These are phyloP conservation scores for Colletotrichum sp. DNA, from an alignment of 2,329 filamentous ascomycete species.

Conservation along the genomic window DNA sequence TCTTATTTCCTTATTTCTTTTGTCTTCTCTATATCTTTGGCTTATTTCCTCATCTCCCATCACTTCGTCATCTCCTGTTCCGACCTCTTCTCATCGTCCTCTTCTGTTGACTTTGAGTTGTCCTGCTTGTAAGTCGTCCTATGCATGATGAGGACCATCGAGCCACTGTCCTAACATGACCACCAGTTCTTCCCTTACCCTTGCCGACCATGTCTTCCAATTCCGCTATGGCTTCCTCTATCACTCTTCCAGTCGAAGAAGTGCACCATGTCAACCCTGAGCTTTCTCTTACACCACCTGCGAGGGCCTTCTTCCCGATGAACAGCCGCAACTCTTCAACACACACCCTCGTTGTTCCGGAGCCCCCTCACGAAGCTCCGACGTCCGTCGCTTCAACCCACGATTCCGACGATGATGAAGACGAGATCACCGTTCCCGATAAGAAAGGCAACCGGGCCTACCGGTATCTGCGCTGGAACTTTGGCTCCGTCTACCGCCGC, in stretches of 20 bases:
- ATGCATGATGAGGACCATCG: neutral
- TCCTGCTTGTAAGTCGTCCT: neutral
- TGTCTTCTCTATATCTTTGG: neutral
- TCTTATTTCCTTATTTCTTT: neutral
- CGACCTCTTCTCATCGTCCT: neutral
- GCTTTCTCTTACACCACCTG: neutral
- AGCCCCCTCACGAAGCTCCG: neutral
- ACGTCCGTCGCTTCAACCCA: neutral
- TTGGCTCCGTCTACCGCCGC: conserved; percentile 60
- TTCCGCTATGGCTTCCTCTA: neutral
- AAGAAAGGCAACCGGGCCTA: conserved; percentile 44
- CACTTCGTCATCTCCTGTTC: neutral
- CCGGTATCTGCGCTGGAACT: conserved; percentile 45
- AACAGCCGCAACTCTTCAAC: conserved; percentile 10
- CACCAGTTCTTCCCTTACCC: neutral
- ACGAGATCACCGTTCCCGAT: conserved; percentile 35
- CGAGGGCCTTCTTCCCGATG: neutral
- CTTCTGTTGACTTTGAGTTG: neutral
- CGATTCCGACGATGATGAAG: conserved; percentile 9
- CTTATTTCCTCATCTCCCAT: neutral
- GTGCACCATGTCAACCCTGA: neutral
- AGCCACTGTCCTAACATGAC: neutral
- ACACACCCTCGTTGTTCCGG: neutral
- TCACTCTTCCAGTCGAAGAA: conserved; percentile 1
- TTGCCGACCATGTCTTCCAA: neutral